Evolutionary conservation across 768 basidiomycete species (phyloP), one percentile per base, ranked within the genome.

Genomic region (Brasilioporus rufonigricans): DNA sequence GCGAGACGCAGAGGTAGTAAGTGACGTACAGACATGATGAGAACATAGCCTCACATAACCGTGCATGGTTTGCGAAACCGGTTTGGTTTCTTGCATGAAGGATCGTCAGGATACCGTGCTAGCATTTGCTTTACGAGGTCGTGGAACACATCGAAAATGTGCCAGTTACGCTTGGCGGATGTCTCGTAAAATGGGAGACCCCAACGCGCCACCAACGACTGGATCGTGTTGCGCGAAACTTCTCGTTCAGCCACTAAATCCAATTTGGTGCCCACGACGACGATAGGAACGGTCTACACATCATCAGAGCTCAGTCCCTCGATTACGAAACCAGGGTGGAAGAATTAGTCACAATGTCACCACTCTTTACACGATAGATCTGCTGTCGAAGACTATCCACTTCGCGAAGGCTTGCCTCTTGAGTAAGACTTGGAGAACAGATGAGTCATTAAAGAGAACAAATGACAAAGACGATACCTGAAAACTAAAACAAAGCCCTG

Each of bases 131-230:
- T 79, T 44, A 90, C 73, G 27, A 92, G 77, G 56, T 87, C 86
- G 61, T 88, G 84, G 65, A 93, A 93, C 18, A 87, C 89, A 36
- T 90, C 88, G 10, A 73, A 73, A 50, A 93, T 78, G 61, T 92
- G 83, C 89, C 87, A 90, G 64, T 91, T 85, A 44, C 82, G 77
- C 69, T 92, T 93, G 11, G 91, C 89, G n/a, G 89, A 91, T 3
- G 91, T 93, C 73, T 93, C 91, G 65, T 87, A 92, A 64, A 90
- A 88, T 7, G 80, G 87, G n/a, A 90, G 72, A 14, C 76, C 74
- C 89, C 90, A 91, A 3, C 77, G 77, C 31, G 70, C 75, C 19
- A 86, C 81, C 12, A 90, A 79, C 11, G 80, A 72, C 63, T 86
- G 81, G 32, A 91, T 87, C 0, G 81, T 82, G 39, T 66, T 74